These are phyloP conservation scores for Drechslerella coelobrocha DNA, from an alignment of 2,329 filamentous ascomycete genomes.

Conservation along the genomic window DNA sequence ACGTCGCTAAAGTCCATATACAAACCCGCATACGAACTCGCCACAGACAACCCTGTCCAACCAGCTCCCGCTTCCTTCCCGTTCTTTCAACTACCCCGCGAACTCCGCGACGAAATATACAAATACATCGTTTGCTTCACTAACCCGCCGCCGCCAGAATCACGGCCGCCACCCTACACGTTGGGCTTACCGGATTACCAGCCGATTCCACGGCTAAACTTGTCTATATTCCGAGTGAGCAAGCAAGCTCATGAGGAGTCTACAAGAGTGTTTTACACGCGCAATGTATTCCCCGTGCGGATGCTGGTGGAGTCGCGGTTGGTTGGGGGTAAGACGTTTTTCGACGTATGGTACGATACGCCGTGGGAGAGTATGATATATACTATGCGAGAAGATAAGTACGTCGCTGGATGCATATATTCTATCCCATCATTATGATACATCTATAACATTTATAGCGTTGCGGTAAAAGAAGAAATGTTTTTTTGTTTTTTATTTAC, in stretches of 20 bases:
- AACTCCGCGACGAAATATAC: conserved; percentile 41
- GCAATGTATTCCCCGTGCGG: conserved; percentile 6
- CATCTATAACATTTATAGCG: too few relatives aligned
- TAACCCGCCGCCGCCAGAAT: neutral
- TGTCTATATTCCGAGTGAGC: conserved; percentile 12
- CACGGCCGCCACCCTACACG: too few relatives aligned
- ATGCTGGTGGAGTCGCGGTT: neutral
- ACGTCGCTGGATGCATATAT: neutral
- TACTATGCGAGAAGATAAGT: conserved; percentile 17
- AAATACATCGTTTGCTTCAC: conserved; percentile 11
- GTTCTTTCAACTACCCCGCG: conserved; percentile 30
- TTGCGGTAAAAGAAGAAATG: too few relatives aligned
- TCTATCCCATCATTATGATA: neutral
- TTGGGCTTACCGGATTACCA: neutral
- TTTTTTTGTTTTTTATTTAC: too few relatives aligned
- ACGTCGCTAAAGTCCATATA: too few relatives aligned
- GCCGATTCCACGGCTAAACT: neutral
- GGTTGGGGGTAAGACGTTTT: neutral
- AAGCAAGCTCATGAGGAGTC: conserved; percentile 7
- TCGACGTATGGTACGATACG: conserved; percentile 17
- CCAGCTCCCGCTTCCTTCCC: too few relatives aligned
- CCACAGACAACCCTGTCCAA: too few relatives aligned
- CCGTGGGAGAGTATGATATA: conserved; percentile 32
- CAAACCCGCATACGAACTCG: too few relatives aligned
- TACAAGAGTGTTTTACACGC: neutral